Base-by-base conservation (phyloP, 1,139 yeast genomes). In the Candida sp. region DNA sequence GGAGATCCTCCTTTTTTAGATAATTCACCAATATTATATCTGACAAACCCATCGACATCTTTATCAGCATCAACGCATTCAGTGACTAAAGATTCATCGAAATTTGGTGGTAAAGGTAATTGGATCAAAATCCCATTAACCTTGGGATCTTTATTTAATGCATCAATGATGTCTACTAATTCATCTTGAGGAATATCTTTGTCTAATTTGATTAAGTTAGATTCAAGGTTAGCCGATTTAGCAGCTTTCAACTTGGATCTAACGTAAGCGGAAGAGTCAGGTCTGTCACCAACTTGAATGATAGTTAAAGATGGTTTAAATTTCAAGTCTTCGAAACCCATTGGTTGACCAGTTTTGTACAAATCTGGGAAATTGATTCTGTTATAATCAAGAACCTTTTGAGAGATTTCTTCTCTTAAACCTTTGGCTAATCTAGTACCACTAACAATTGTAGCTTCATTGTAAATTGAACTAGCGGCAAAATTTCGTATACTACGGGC, bases 11-110 rank as follows among this genome's bases (percentile, higher is more conserved):
- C 86, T 58, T 81, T 79, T 60, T 85, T 85, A 47, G 87, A 74
- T 48, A 86, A 72, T 53, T 86, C 93, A 44, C 93, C 95, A 45
- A 84, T 83, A 58, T 86, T 86, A 61, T 74, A 77, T 49, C 87
- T 81, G 43, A 83, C 86, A 55, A 86, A 84, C 1, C 95, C 95
- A 64, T 86, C 95, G 30, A 86, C 91, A 56, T 86, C 95, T 58
- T 86, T 86, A 42, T 75, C 81, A 38, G 80, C 79, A 12, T 73
- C 66, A 11, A 86, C 93, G 2, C 86, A 70, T 59, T 84, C 83
- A 32, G 95, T 85, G 45, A 86, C 73, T 40, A 65, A 59, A 22
- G 86, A 79, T 64, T 85, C 91, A 56, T 85, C 78, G 43, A 86
- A 67, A 57, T 84, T 90, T 43, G 70, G 62, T 39, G 95, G 95